Conservation (phyloP, 2,329 filamentous ascomycete species). For the Aspergillus ibericus region DNA sequence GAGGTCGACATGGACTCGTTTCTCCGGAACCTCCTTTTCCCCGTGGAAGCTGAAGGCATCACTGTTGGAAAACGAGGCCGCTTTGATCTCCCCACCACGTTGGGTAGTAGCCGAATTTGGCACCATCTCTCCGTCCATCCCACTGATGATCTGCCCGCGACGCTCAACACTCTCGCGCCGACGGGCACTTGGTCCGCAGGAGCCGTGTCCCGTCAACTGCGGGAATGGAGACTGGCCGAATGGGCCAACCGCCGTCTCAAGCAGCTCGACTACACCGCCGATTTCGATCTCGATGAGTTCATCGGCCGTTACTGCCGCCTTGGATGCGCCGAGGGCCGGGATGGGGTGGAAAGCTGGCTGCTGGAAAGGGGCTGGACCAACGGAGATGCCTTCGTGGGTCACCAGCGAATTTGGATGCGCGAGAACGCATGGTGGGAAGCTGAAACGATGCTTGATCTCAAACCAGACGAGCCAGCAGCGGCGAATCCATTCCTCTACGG, state of each 20-base stretch:
- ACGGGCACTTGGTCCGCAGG: slow-evolving; percentile 92
- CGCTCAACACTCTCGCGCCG: slow-evolving; percentile 66
- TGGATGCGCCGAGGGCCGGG: slow-evolving; percentile 84
- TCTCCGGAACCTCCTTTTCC: slow-evolving; percentile 77
- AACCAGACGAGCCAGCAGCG: slow-evolving; percentile 57
- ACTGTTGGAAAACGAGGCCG: slow-evolving; percentile 74
- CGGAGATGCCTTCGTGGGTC: slow-evolving; percentile 87
- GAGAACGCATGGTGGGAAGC: slow-evolving; percentile 97
- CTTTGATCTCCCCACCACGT: slow-evolving; percentile 70
- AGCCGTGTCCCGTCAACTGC: slow-evolving; percentile 85
- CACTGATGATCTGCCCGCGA: slow-evolving; percentile 78
- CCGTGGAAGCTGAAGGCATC: slow-evolving; percentile 74
- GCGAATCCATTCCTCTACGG: slow-evolving; percentile 53
- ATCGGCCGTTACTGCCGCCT: slow-evolving; percentile 75
- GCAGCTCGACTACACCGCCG: slow-evolving; percentile 90
- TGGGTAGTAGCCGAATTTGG: slow-evolving; percentile 88
- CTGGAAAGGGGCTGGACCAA: slow-evolving; percentile 98
- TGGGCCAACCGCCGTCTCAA: slow-evolving; percentile 95
- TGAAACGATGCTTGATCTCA: slow-evolving; percentile 90
- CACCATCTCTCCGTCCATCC: slow-evolving; percentile 91
- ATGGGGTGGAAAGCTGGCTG: slow-evolving; percentile 92
- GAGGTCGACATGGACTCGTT: slow-evolving; percentile 82
- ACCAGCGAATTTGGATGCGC: slow-evolving; percentile 92
- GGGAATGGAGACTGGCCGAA: slow-evolving; percentile 89
- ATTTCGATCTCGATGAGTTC: slow-evolving; percentile 95